These are phyloP conservation scores for Fraxinus velutina DNA, from an alignment of 305 asterid species.

Conservation along the genomic window DNA sequence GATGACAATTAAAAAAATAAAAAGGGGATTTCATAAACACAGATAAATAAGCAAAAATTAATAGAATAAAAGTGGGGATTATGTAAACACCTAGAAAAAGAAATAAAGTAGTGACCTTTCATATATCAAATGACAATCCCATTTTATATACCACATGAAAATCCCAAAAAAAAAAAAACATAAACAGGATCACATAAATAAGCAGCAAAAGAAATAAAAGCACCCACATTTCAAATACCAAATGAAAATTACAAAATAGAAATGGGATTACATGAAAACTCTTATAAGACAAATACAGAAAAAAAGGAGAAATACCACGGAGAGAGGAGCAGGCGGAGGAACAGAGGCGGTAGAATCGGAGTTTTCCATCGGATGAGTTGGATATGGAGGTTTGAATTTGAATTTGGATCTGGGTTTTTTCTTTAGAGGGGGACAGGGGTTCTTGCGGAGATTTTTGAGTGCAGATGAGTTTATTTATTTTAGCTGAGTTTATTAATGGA, in stretches of 20 bases:
- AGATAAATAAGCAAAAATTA: background rate
- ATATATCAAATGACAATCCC: background rate
- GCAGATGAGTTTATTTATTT: background rate
- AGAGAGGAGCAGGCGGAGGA: slow-evolving; percentile 40
- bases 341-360: slow-evolving; percentile 40
- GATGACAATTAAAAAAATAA: background rate
- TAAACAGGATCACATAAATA: background rate
- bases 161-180: background rate
- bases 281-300: background rate
- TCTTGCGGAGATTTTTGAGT: background rate
- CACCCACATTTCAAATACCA: background rate
- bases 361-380: slow-evolving; percentile 44
- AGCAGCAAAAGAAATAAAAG: background rate
- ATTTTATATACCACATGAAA: background rate
- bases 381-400: slow-evolving; percentile 14
- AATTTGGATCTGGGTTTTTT: slow-evolving; percentile 26
- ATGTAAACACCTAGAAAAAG: background rate
- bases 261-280: background rate
- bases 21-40: background rate
- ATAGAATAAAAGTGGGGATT: background rate
- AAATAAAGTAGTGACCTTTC: background rate
- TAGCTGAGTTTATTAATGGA: background rate
- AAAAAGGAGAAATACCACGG: slow-evolving; percentile 28
- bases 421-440: background rate
- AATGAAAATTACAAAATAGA: background rate